Evolutionary conservation across 2,329 filamentous ascomycete species (phyloP).

Genomic region (Huntiella omanensis): DNA sequence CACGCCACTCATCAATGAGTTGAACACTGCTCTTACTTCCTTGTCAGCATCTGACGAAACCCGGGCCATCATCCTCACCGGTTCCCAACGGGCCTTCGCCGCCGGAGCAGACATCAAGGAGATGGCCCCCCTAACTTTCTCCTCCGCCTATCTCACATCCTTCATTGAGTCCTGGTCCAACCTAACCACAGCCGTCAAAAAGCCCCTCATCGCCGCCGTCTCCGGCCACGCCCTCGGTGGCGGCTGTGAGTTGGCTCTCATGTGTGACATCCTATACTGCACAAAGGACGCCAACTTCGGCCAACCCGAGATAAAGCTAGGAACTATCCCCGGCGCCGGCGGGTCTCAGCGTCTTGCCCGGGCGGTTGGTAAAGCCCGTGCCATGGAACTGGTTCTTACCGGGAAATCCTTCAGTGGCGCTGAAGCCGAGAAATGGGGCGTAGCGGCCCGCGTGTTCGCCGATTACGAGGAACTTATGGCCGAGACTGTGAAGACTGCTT

Average conservation of each 20-base stretch:
- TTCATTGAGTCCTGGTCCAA: conserved; percentile 94
- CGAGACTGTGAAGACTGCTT: conserved; percentile 63
- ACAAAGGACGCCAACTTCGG: conserved; percentile 75
- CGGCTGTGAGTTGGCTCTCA: conserved; percentile 91
- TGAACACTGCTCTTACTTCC: conserved; percentile 57
- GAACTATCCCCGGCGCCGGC: conserved; percentile 78
- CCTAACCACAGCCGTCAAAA: conserved; percentile 69
- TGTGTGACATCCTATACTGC: conserved; percentile 92
- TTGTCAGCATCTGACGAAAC: conserved; percentile 54
- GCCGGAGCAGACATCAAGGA: conserved; percentile 98
- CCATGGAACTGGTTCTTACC: conserved; percentile 83
- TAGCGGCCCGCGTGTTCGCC: conserved; percentile 67
- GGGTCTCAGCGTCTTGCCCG: conserved; percentile 76
- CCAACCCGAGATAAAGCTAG: conserved; percentile 92
- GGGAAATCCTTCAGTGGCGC: conserved; percentile 66
- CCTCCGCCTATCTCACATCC: conserved; percentile 66
- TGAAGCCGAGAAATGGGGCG: conserved; percentile 77
- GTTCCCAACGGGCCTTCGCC: conserved; percentile 77
- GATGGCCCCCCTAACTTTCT: conserved; percentile 85
- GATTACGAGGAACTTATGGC: conserved; percentile 68
- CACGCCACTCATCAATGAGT: conserved; percentile 75
- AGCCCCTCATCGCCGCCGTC: conserved; percentile 84
- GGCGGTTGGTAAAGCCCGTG: conserved; percentile 64
- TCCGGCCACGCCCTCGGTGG: conserved; percentile 89
- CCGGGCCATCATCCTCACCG: conserved; percentile 67